Base-by-base conservation (phyloP, 169 alveolate species). In the Plasmodium yoelii region DNA sequence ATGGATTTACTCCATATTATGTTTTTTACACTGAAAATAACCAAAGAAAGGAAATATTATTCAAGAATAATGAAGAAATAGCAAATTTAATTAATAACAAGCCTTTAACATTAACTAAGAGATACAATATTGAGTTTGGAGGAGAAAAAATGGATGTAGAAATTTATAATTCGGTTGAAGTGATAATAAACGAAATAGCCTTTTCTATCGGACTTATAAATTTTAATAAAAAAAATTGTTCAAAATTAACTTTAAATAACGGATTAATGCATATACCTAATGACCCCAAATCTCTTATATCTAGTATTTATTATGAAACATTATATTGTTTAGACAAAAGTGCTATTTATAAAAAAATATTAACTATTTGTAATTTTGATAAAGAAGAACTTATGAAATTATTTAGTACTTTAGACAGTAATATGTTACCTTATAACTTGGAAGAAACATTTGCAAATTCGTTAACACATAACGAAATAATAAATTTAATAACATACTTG, bases 11-110 rank as follows among this genome's bases (percentile, higher is more conserved):
- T 1, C 90, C 90, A 22, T 65, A 26, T 47, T 82, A 67, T 28
- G 90, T 82, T 59, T 82, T 82, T 10, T 82, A 82, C 47, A 55
- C 68, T 15, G 90, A 82, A 68, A 82, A 82, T 39, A 60, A 82
- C 26, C 90, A 82, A 49, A 55, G 84, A 67, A 82, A 82, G 49
- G 90, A 82, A 15, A 82, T 82, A 39, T 12, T 82, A 12, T 82
- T 82, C 39, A 65, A 26, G 53, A 39, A 59, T 18, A 65, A 56
- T 59, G 82, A 67, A 39, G 73, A 67, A 4, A 12, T 82, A 7
- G 47, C 72, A 15, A 55, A 67, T 26, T 22, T 51, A 42, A 19
- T 65, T 12, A 65, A 67, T 26, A 82, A 82, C 49, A 15, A 19
- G 5, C 42, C 67, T 12, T 9, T 34, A 28, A 10, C 63, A 1